Evolutionary conservation across 2,329 filamentous ascomycete species (phyloP), one percentile per base, ranked within the genome.

Genomic region (Chrysoporthe puriensis): DNA sequence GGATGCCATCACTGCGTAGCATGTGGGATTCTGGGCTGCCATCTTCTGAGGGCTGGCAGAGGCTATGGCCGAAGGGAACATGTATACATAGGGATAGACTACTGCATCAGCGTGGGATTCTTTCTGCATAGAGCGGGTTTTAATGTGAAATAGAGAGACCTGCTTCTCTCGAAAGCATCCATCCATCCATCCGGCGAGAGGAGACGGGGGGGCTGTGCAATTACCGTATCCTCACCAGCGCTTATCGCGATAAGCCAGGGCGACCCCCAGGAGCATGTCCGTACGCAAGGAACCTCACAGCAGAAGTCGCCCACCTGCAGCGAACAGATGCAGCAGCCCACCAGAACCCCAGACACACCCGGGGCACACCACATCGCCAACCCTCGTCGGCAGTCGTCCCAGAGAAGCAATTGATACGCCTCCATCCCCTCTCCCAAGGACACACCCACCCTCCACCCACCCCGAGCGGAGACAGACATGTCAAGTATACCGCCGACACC

Each of bases 401-500:
- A 40, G 36, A 40, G 36, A 40, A 54, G 40, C 26, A 42, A 59
- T 59, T 52, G 54, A 40, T n/a, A 8, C 8, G 3, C 46, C 2
- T 9, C 42, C 26, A 32, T 21, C 14, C 46, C 46, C 3, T 44
- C 14, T 13, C 6, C 21, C 14, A 26, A 13, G 26, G 21, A n/a
- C 48, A 36, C 14, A 44, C 40, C 6, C 18, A 32, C 13, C 57
- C 26, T 14, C 36, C 26, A 16, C n/a, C 42, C 32, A 32, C 4
- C 14, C n/a, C 32, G 46, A 9, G 4, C 8, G 21, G 16, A 36
- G 32, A 18, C 66, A 73, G 26, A 69, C 71, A 87, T 87, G 84
- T 80, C 84, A 68, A 86, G 84, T 76, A 76, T 84, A 54, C 84
- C 84, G 72, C 78, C 83, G 67, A 67, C 68, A 79, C 80, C 72